A percentile compares a stretch with the other conserved stretches of the same genome.
phyloP scores from a whole-genome alignment of 2,329 filamentous ascomycete species.

The Sphaerulina vaccinii region DNA sequence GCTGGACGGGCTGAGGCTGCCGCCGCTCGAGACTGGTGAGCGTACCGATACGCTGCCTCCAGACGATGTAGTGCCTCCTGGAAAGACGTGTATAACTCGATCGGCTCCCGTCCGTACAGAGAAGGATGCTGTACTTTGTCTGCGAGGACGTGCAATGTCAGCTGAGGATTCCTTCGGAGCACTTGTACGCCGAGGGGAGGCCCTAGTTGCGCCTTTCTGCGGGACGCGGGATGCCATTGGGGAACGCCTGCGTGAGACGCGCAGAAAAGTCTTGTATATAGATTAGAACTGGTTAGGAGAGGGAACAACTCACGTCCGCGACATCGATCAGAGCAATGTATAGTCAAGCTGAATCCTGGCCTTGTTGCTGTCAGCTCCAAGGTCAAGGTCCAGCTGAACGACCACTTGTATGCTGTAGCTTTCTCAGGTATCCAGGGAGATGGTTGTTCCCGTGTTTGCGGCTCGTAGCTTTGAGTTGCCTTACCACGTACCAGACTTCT shows the following conservation, averaged over 20 bases:
- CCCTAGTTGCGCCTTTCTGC: slow-evolving; percentile 20
- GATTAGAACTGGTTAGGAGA: slow-evolving; percentile 1
- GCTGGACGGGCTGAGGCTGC: slow-evolving; percentile 29
- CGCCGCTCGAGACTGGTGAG: slow-evolving; percentile 33
- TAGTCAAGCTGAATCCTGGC: slow-evolving; percentile 24
- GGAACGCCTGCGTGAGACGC: slow-evolving; percentile 3
- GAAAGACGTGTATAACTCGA: slow-evolving; percentile 30
- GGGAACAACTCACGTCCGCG: slow-evolving; percentile 23
- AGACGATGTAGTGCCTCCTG: slow-evolving; percentile 29
- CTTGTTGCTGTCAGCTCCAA: slow-evolving; percentile 25
- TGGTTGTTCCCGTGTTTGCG: slow-evolving; percentile 16
- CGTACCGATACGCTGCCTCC: slow-evolving; percentile 33
- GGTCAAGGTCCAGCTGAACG: slow-evolving; percentile 23
- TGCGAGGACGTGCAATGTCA: slow-evolving; percentile 24
- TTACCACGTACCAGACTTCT: slow-evolving; percentile 11
- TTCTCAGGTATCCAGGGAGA: slow-evolving; percentile 17
- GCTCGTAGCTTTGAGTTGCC: slow-evolving; percentile 11
- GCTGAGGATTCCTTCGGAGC: slow-evolving; percentile 20
- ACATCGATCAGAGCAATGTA: slow-evolving; percentile 27
- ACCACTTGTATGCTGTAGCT: slow-evolving; percentile 10
- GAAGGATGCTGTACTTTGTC: slow-evolving; percentile 24
- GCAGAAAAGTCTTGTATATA: slow-evolving; percentile 3
- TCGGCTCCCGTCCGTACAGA: slow-evolving; percentile 27
- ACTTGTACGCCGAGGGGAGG: slow-evolving; percentile 18
- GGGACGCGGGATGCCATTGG: slow-evolving; percentile 25